Conservation (phyloP, 2,329 filamentous ascomycete species). For the Colletotrichum ledebouriae region DNA sequence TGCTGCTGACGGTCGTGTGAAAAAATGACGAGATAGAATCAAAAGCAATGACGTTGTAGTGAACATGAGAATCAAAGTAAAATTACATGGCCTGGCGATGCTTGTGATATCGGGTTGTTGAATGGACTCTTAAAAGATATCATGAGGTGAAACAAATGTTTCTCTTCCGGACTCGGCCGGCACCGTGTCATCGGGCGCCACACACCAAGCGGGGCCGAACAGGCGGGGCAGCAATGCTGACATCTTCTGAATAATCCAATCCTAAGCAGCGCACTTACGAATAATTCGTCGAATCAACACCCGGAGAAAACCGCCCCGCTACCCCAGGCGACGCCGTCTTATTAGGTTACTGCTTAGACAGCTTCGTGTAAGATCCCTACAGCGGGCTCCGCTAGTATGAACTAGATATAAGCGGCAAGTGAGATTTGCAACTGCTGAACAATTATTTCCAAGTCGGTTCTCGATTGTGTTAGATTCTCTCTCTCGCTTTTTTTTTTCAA, state of each 20-base stretch:
- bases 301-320: slow-evolving; percentile 11
- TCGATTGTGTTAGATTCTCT: slow-evolving; percentile 32
- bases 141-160: too few relatives aligned
- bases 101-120: too few relatives aligned
- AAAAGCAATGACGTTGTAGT: too few relatives aligned
- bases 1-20: too few relatives aligned
- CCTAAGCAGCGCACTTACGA: slow-evolving; percentile 31
- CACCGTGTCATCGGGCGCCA: neutral
- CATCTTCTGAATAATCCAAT: slow-evolving; percentile 45
- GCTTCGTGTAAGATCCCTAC: slow-evolving; percentile 39
- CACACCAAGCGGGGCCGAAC: neutral
- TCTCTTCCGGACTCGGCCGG: too few relatives aligned
- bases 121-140: too few relatives aligned
- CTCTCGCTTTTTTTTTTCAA: neutral
- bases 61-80: too few relatives aligned
- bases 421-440: slow-evolving; percentile 44
- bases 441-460: slow-evolving; percentile 39
- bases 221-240: slow-evolving; percentile 20
- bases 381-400: neutral
- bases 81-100: too few relatives aligned
- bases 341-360: slow-evolving; percentile 39
- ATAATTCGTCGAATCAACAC: slow-evolving; percentile 20
- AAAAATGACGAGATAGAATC: too few relatives aligned
- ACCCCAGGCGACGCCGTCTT: slow-evolving; percentile 13
- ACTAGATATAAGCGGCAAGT: slow-evolving; percentile 29